Evolutionary conservation across 2,329 filamentous ascomycete genomes (phyloP), one percentile per base, ranked within the genome.

Genomic region (Fusarium pseudograminearum): DNA sequence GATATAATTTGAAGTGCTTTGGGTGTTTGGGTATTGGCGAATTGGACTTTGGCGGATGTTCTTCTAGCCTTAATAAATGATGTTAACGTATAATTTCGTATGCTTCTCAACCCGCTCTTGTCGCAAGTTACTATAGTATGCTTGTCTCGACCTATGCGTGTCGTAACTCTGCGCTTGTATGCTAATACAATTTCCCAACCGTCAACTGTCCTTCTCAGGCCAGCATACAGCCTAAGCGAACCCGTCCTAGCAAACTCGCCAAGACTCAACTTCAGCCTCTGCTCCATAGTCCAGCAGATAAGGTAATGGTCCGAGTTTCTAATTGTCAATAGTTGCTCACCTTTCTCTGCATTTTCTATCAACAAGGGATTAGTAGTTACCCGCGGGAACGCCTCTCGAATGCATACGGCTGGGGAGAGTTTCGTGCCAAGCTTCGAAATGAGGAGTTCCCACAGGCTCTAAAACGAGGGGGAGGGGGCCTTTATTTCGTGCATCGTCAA

Each of bases 21-120:
- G 48, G 67, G 67, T 67, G 66, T 69, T 70, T 30, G 41, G 57
- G 58, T 20, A 47, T 50, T 36, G 67, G 67, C 62, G 67, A 70
- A 67, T 59, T 70, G 61, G 44, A 14, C 41, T 68, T 54, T 34
- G 60, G 53, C 33, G 26, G 61, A 63, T 20, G 50, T 33, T 59
- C 52, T 65, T 44, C 53, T 55, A 16, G 30, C 50, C 58, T 28
- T 57, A 63, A 68, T 50, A 63, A 63, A 57, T 34, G 42, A 62
- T 22, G 56, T 62, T 36, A 30, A 58, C 54, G 50, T 53, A 46
- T 52, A 41, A 41, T 40, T 31, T n/a, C 24, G n/a, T 36, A 30
- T 41, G 38, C 20, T 28, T 47, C 7, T 40, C 28, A 30, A 30
- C 28, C 28, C 12, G 12, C 11, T 11, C 28, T 30, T 30, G 28